Percentiles rank a stretch among this genome's conserved stretches.
These are phyloP conservation scores for Argentina anserina DNA, from an alignment of 306 rosid species.

Conservation along the genomic window DNA sequence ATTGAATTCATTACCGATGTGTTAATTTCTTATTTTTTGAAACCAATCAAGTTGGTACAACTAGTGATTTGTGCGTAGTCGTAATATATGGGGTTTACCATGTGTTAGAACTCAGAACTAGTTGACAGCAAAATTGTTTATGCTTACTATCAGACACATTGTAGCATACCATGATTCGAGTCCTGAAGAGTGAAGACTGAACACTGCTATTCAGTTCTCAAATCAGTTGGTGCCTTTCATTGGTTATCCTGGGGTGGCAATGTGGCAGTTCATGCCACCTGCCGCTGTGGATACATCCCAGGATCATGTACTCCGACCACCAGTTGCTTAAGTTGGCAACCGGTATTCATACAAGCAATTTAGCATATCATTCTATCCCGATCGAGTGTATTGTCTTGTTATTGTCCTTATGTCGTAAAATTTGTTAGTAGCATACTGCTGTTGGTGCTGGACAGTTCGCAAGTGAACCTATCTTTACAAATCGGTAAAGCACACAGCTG, in stretches of 20 bases:
- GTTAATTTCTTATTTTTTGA: too few relatives aligned
- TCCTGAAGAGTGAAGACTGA: too few relatives aligned
- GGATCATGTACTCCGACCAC: constrained; percentile 97
- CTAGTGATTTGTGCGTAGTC: background rate
- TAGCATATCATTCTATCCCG: constrained; percentile 40
- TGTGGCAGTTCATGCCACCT: constrained; percentile 99
- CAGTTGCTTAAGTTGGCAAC: constrained; percentile 70
- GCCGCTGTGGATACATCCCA: constrained; percentile 93
- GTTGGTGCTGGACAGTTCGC: background rate
- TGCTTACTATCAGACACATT: too few relatives aligned
- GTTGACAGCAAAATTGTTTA: too few relatives aligned
- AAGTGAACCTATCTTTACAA: background rate
- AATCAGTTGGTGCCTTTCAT: constrained; percentile 83
- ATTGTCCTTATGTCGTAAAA: constrained; percentile 14
- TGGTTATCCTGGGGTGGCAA: constrained; percentile 85
- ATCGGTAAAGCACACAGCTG: constrained; percentile 9
- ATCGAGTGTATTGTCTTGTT: constrained; percentile 36
- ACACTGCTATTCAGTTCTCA: too few relatives aligned
- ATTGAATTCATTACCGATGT: background rate
- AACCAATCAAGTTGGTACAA: background rate
- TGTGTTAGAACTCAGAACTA: too few relatives aligned
- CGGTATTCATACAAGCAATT: constrained; percentile 35
- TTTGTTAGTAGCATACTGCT: too few relatives aligned
- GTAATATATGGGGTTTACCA: too few relatives aligned
- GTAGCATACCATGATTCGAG: too few relatives aligned